Base-by-base conservation (phyloP, 163 green algal genomes). In the Chlamydomonas reinhardtii region DNA sequence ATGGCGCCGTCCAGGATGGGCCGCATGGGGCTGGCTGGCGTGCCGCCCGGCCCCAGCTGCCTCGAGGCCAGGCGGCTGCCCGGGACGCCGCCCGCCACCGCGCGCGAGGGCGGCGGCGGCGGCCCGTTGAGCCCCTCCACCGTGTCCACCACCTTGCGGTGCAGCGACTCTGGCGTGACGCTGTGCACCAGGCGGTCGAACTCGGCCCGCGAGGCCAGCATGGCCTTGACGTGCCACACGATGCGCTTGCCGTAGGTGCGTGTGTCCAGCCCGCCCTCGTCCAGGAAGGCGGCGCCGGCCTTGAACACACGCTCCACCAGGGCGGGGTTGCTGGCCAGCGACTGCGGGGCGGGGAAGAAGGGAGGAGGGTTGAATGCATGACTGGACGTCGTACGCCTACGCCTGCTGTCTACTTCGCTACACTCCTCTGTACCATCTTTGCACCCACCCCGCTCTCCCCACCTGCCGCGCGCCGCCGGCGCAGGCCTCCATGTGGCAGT, bases 211-310 rank as follows among this genome's bases (percentile, higher is more conserved):
- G 66, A 90, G 70, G 59, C 52, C 35, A 92, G 43, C 29, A 87
- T n/a, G 9, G 76, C 43, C 70, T 91, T 91, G 35, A 97, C 72
- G 69, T 90, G 77, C 89, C 92, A 97, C 34, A 98, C 88, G 61
- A 96, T 89, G 70, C 95, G 94, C 88, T 98, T 98, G 83, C 93
- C 95, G 39, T 95, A 91, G 4, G 93, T 95, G 54, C 95, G 93
- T 0, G 92, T 94, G 65, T 98, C 93, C 9, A 94, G 88, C 0
- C 81, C 90, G 29, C 94, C 95, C 68, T 98, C 94, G 25, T 97
- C 92, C 31, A 96, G 62, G 79, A 97, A 94, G 4, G 54, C 93
- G 20, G 93, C 93, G 0, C 90, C 91, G 17, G 93, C 85, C 39
- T 85, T 91, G 62, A 92, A 89, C 43, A 92, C 61, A 48, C 74